These are phyloP conservation scores for Kitagawia praeruptora DNA, from an alignment of 129 eudicot species.

Conservation along the genomic window DNA sequence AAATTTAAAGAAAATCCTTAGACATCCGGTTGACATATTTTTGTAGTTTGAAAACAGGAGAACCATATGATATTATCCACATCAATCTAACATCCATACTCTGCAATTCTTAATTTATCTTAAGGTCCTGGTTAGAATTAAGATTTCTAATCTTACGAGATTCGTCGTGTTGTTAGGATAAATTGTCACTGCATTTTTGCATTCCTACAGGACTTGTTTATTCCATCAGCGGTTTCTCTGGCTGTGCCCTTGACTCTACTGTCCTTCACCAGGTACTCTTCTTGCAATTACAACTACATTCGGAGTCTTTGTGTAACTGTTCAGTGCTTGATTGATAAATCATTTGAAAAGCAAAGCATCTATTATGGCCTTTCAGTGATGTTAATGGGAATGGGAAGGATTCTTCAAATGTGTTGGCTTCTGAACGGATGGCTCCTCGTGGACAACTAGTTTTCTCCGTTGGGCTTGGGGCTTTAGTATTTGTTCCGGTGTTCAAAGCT, in stretches of 20 bases:
- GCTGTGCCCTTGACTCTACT: constrained; percentile 89
- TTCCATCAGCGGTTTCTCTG: constrained; percentile 76
- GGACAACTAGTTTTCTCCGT: constrained; percentile 87
- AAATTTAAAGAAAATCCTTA: not conserved
- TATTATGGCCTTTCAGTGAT: constrained; percentile 43
- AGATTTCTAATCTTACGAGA: not conserved
- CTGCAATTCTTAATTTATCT: not conserved
- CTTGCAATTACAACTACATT: not conserved
- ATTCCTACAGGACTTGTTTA: constrained; percentile 44
- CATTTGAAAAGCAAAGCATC: not conserved
- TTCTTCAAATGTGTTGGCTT: constrained; percentile 60
- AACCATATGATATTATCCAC: not conserved
- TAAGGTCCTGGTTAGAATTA: not conserved
- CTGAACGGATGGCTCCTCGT: constrained; percentile 99
- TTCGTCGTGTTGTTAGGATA: not conserved
- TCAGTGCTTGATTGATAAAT: not conserved
- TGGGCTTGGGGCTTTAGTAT: constrained; percentile 79
- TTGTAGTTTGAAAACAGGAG: not conserved
- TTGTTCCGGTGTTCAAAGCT: constrained; percentile 89
- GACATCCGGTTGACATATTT: not conserved
- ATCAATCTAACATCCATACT: not conserved
- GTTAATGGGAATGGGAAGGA: constrained; percentile 66
- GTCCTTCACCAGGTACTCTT: constrained; percentile 81
- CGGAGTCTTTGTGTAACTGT: not conserved
- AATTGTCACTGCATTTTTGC: not conserved